These are phyloP conservation scores for Boletus rubescentipes DNA, from an alignment of 768 basidiomycete species.

Conservation along the genomic window DNA sequence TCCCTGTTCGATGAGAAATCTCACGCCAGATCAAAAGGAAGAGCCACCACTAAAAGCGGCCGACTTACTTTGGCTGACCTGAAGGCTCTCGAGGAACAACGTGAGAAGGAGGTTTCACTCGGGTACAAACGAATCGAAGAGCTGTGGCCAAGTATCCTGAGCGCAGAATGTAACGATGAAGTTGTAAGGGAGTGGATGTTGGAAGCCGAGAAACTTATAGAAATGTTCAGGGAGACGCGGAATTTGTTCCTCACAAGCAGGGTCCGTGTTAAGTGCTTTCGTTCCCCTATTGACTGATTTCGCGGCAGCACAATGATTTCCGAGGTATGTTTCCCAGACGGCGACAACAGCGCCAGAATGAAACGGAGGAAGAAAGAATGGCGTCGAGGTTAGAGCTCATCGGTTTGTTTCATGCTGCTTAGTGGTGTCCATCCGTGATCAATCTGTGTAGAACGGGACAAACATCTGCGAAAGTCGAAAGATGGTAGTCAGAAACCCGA, in stretches of 20 bases:
- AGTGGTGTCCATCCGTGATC: not conserved
- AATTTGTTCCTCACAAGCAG: conserved; percentile 77
- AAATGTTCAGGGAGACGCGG: conserved; percentile 85
- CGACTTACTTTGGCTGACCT: conserved; percentile 60
- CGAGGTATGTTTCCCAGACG: conserved; percentile 22
- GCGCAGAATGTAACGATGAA: conserved; percentile 41
- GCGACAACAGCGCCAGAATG: conserved; percentile 14
- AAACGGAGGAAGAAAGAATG: conserved; percentile 17
- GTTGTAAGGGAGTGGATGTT: conserved; percentile 74
- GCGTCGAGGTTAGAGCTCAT: conserved; percentile 63
- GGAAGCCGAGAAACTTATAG: conserved; percentile 83
- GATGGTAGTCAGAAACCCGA: conserved; percentile 40
- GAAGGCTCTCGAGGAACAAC: conserved; percentile 59
- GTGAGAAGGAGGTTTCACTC: conserved; percentile 60
- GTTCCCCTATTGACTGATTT: not conserved
- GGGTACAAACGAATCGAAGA: conserved; percentile 62
- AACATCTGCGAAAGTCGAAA: conserved; percentile 47
- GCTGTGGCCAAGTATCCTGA: conserved; percentile 57
- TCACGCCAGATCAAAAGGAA: conserved; percentile 36
- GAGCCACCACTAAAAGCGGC: conserved; percentile 26
- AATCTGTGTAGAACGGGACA: conserved; percentile 21
- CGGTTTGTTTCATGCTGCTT: conserved; percentile 22
- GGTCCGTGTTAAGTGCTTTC: conserved; percentile 43
- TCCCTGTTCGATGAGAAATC: conserved; percentile 67
- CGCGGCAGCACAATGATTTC: conserved; percentile 17